Evolutionary conservation across 192 early-diverging fungal species (phyloP), one percentile per base, ranked within the genome.

Genomic region (Gryganskiella cystojenkinii): DNA sequence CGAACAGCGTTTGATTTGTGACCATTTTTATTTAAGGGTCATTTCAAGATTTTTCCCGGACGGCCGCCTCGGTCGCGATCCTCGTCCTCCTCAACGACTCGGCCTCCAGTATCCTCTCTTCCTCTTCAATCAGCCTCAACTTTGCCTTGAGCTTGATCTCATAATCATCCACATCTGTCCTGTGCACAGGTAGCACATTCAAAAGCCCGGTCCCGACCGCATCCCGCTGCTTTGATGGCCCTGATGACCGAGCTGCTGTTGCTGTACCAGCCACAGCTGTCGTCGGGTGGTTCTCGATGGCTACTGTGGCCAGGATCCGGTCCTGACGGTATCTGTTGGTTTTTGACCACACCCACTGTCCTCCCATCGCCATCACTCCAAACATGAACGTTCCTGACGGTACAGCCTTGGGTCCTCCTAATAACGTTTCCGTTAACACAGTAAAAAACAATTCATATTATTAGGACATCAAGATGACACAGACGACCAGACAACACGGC

Each of bases 91-190:
- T 55, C 44, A 57, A 20, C 22, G 22, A n/a, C 57, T 85, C 78
- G 24, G 58, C 68, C 35, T 83, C 78, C 22, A 87, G 42, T n/a
- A 64, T 22, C 9, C 40, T 44, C 46, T 85, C 57, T 47, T 87
- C 83, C 20, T 59, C 58, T 53, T 87, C 85, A 22, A 87, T 64
- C 34, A 69, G 35, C 35, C 65, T 61, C 11, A 87, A 56, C 43
- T 82, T 81, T 3, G 65, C 44, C 34, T 67, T 69, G 51, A 92
- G 63, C n/a, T 86, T 86, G 0, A 67, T 61, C 34, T 87, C 85
- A 67, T 92, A 92, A 30, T 92, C 91, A 20, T 87, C 85, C 1
- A 85, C 80, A 34, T 87, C 83, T 43, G 90, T 71, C 35, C 87
- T 71, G 28, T 88, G 86, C 27, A 92, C 62, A 3, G 91, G 91